phyloP scores from a whole-genome alignment of 1,284 basidiomycete species.

The Salmacisia buchloeana region DNA sequence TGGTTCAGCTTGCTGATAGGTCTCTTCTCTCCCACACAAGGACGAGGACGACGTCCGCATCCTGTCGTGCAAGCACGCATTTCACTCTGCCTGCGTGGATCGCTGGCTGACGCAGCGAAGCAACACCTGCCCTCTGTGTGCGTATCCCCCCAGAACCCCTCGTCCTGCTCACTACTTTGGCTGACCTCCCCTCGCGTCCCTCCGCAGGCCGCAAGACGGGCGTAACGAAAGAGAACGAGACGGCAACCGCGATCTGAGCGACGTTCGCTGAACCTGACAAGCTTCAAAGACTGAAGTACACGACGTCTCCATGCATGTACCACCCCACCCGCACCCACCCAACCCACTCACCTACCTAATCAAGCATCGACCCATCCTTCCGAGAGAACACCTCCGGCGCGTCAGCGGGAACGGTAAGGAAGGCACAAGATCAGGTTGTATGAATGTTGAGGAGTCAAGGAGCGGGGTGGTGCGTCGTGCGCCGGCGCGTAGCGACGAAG shows the following conservation, averaged over 20 bases:
- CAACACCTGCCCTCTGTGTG: slow-evolving; percentile 68
- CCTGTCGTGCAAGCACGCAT: slow-evolving; percentile 73
- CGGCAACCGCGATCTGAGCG: neutral
- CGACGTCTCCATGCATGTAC: no score
- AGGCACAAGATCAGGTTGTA: no score
- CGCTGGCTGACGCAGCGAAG: slow-evolving; percentile 73
- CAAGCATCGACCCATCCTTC: no score
- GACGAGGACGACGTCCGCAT: slow-evolving; percentile 68
- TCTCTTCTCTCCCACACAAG: no score
- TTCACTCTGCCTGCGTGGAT: slow-evolving; percentile 79
- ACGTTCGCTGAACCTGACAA: no score
- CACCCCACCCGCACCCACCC: no score
- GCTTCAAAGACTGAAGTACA: no score
- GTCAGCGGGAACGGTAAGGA: no score
- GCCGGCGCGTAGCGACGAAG: neutral
- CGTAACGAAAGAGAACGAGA: neutral
- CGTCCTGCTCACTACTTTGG: neutral
- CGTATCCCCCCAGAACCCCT: neutral
- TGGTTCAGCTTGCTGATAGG: no score
- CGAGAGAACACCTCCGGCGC: no score
- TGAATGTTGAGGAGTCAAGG: neutral
- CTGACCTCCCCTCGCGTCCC: neutral
- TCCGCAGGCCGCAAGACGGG: neutral
- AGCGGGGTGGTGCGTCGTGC: neutral
- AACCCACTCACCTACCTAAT: no score